Conservation (phyloP, 1,139 yeast genomes). For the Protomyces inundatus region DNA sequence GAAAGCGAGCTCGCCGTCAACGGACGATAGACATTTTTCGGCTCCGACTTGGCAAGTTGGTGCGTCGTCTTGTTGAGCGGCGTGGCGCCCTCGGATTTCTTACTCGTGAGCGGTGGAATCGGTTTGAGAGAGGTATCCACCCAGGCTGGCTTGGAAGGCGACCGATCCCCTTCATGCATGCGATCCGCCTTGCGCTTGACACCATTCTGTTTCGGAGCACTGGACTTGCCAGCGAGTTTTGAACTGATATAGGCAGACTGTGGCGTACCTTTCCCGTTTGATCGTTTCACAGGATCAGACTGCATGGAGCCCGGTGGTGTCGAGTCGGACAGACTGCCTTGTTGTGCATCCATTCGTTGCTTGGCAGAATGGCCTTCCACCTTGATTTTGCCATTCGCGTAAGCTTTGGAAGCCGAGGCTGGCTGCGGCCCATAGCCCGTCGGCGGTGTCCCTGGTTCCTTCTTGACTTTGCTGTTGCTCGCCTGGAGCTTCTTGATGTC, state of each 20-base stretch:
- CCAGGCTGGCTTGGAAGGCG: background rate
- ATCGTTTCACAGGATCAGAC: no score
- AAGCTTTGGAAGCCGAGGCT: no score
- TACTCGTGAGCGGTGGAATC: background rate
- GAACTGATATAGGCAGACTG: no score
- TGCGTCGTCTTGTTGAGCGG: background rate
- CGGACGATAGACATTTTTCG: background rate
- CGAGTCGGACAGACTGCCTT: no score
- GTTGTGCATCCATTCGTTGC: no score
- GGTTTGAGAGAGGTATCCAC: background rate
- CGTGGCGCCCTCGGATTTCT: background rate
- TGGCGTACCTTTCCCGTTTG: no score
- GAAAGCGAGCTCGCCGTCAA: background rate
- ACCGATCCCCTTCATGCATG: background rate
- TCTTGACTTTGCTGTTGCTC: background rate
- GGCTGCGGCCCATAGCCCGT: no score
- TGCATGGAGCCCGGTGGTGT: no score
- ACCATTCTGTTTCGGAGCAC: background rate
- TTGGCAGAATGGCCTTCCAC: no score
- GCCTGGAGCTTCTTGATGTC: background rate
- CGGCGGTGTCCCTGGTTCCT: background rate
- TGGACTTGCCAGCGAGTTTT: background rate
- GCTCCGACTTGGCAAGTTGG: background rate
- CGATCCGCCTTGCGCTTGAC: background rate
- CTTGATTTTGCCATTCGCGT: no score